Base-by-base conservation (phyloP, 371 early-diverging fungal genomes). In the Blakeslea trispora region DNA sequence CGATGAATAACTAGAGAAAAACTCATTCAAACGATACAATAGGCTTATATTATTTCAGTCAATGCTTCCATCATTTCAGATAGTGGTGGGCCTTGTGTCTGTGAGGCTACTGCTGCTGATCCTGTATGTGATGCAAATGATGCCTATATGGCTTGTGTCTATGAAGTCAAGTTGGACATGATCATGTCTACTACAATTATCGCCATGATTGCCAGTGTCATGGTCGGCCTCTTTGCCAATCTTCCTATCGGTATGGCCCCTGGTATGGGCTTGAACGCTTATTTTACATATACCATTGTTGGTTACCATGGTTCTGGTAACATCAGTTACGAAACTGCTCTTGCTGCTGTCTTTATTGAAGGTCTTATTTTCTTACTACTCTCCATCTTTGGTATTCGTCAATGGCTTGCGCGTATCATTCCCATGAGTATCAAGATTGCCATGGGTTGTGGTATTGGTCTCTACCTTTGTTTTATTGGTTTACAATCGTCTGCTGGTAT, bases 261-360 rank as follows among this genome's bases (percentile, higher is more conserved):
- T 24, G 90, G 65, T 50, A 86, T 92, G 88, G 92, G 92, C 31
- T 70, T 91, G 39, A 91, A 87, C 57, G 90, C 90, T 42, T 92
- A 90, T 62, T 90, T 92, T 64, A 84, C 90, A 1, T 91, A 90
- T 59, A 88, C 83, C 0, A 88, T 90, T 9, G 89, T 91, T 19
- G 92, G 91, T 8, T 89, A 74, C 59, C 89, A 88, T 52, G 91
- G 92, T 1, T 69, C 82, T 31, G 87, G 88, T 42, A 85, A 82
- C 45, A 80, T 91, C 22, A 53, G 71, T 5, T 92, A 87, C 61
- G 61, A 82, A 53, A 87, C 85, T 15, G 91, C 90, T 7, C 64
- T 92, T 31, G 83, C 88, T 18, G 91, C 91, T 18, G 90, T 92
- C 47, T 86, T 88, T 55, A 81, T 92, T 51, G 92, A 92, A 73